These are phyloP conservation scores for Insectozyma bohioensis DNA, from an alignment of 1,139 yeast genomes.

Conservation along the genomic window DNA sequence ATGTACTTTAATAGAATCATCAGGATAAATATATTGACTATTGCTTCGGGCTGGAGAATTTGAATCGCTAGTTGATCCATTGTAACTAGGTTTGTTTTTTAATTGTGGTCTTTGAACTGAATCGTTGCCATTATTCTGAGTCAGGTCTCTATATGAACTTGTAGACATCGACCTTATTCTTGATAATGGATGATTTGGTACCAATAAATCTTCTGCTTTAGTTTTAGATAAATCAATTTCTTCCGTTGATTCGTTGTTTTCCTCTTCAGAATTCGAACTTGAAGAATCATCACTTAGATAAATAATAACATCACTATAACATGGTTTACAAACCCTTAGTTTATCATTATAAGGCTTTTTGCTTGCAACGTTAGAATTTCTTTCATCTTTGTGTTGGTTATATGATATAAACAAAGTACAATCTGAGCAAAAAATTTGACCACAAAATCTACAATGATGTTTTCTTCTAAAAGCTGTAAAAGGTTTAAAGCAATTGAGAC, in stretches of 20 bases:
- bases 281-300: conserved; percentile 65
- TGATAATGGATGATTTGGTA: conserved; percentile 30
- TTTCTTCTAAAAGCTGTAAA: conserved; percentile 82
- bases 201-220: conserved; percentile 21
- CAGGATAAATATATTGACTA: conserved; percentile 13
- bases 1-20: conserved; percentile 18
- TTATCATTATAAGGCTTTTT: conserved; percentile 53
- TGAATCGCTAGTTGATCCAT: conserved; percentile 5
- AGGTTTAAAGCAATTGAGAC: conserved; percentile 71
- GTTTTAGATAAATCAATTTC: conserved; percentile 15
- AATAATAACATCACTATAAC: conserved; percentile 67
- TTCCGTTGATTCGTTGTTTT: conserved; percentile 19
- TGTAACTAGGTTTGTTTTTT: conserved; percentile 11
- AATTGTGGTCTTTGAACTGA: conserved; percentile 10
- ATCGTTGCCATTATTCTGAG: conserved; percentile 10
- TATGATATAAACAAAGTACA: conserved; percentile 83
- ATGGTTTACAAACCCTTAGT: conserved; percentile 77
- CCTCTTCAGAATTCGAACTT: conserved; percentile 24
- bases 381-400: conserved; percentile 55
- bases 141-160: conserved; percentile 19
- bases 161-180: conserved; percentile 33
- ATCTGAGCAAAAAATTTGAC: conserved; percentile 89
- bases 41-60: conserved; percentile 12
- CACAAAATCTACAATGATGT: conserved; percentile 95
- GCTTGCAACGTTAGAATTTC: conserved; percentile 28